Evolutionary conservation across 1,139 yeast species (phyloP).

Genomic region (Oligophagozyma castellii): DNA sequence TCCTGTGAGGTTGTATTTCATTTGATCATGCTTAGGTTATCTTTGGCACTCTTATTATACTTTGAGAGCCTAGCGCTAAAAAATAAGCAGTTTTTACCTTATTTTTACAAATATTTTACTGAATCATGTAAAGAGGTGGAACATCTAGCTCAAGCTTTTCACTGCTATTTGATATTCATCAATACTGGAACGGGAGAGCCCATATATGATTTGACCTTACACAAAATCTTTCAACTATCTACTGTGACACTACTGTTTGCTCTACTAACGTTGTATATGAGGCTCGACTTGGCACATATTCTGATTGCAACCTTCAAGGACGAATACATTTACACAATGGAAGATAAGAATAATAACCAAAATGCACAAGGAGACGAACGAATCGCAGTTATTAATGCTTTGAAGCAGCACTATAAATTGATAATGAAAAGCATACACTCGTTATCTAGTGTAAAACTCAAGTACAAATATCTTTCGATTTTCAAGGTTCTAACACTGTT

Average conservation of each 20-base stretch:
- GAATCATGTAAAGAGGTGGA: conserved; percentile 10
- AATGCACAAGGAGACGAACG: conserved; percentile 9
- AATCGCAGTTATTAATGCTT: conserved; percentile 5
- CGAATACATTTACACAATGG: conserved; percentile 2
- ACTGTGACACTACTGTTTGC: conserved; percentile 14
- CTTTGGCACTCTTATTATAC: conserved; percentile 17
- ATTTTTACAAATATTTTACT: conserved; percentile 14
- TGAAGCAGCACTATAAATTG: conserved; percentile 12
- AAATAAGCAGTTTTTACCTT: conserved; percentile 6
- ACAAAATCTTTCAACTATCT: conserved; percentile 16
- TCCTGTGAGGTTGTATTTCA: conserved; percentile 14
- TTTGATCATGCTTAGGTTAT: conserved; percentile 15
- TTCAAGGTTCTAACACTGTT: conserved; percentile 21
- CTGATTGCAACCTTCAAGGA: conserved; percentile 4
- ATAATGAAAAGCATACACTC: conserved; percentile 13
- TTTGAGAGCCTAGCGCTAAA: conserved; percentile 13
- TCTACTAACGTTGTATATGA: conserved; percentile 12
- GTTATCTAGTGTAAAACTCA: conserved; percentile 14
- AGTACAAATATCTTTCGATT: conserved; percentile 21
- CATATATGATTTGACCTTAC: conserved; percentile 11
- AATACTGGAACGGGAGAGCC: conserved; percentile 7
- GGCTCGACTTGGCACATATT: conserved; percentile 12
- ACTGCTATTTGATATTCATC: conserved; percentile 13
- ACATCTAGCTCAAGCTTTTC: conserved; percentile 9
- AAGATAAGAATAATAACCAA: conserved; percentile 3